Evolutionary conservation across 352 stramenopile genomes (phyloP).

Genomic region (Globisporangium abappressorium): DNA sequence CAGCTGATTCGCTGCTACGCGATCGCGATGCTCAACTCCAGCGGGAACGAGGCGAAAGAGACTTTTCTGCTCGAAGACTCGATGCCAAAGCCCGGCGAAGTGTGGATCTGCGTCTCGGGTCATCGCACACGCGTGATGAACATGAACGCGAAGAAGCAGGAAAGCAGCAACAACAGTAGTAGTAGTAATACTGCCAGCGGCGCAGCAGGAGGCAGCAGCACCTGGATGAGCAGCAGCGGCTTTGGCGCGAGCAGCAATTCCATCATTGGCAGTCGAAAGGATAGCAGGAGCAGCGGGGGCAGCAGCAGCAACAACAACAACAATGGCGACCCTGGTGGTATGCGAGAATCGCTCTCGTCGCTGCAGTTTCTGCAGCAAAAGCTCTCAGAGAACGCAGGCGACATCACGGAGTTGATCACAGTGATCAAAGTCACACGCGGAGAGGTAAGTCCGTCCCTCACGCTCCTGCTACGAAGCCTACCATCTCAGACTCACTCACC

Average conservation of each 20-base stretch:
- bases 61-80: constrained; percentile 69
- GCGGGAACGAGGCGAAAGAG: constrained; percentile 32
- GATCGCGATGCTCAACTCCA: constrained; percentile 42
- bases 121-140: constrained; percentile 41
- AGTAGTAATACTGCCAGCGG: no score
- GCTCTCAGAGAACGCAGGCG: constrained; percentile 36
- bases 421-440: constrained; percentile 69
- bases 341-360: constrained; percentile 32
- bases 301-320: constrained; percentile 19
- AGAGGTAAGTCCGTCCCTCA: constrained; percentile 32
- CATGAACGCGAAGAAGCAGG: constrained; percentile 28
- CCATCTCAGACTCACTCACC: neutral
- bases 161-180: constrained; percentile 13
- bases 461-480: neutral
- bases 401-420: constrained; percentile 70
- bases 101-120: constrained; percentile 65
- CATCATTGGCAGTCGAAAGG: constrained; percentile 24
- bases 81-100: constrained; percentile 73
- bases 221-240: neutral
- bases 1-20: constrained; percentile 61
- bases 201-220: neutral
- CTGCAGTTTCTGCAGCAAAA: constrained; percentile 40
- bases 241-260: constrained; percentile 9
- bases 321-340: constrained; percentile 6
- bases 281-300: constrained; percentile 29